Evolutionary conservation across 2,329 filamentous ascomycete genomes (phyloP), one percentile per base, ranked within the genome.

Genomic region (Aspergillus costaricaensis): DNA sequence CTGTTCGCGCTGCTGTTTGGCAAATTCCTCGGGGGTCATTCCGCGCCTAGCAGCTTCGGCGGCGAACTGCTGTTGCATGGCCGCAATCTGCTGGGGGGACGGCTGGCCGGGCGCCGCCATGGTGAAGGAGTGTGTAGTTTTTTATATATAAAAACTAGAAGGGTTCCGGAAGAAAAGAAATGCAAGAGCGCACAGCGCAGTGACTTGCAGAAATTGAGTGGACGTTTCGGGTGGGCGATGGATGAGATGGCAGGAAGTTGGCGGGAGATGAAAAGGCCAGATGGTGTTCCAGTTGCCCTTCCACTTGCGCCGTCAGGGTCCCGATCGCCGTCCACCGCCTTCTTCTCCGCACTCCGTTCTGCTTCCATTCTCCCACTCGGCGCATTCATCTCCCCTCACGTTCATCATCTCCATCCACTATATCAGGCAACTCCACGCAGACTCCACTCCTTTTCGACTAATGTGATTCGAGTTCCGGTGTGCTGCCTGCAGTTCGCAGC

Each of bases 11-110:
- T 82, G 79, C 69, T 80, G 76, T 78, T 89, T 87, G 71, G 96
- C 85, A 74, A 96, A 96, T 77, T 96, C 84, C 48, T 89, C 91
- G 0, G 95, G 88, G 6, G 89, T 87, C 85, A 98, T 88, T 74
- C 93, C 93, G 65, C 88, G 86, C 79, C 90, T 92, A 71, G 90
- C 83, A 52, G 94, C 94, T 77, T 97, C 93, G 54, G 86, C 85
- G 52, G 89, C 89, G 48, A 97, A 81, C 77, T 95, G 90, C 69
- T 88, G 86, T 76, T 96, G 91, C 84, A 97, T 95, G 58, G 85
- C 84, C 59, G 86, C 86, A 65, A 96, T 91, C 80, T 97, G 92
- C 79, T 96, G 90, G 52, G 90, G 92, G 19, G 88, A 87, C 36
- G 91, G 91, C 67, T 69, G 70, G 57, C 74, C 73, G 38, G 75